Base-by-base conservation (phyloP, 352 stramenopile species). In the Peronospora farinosa region DNA sequence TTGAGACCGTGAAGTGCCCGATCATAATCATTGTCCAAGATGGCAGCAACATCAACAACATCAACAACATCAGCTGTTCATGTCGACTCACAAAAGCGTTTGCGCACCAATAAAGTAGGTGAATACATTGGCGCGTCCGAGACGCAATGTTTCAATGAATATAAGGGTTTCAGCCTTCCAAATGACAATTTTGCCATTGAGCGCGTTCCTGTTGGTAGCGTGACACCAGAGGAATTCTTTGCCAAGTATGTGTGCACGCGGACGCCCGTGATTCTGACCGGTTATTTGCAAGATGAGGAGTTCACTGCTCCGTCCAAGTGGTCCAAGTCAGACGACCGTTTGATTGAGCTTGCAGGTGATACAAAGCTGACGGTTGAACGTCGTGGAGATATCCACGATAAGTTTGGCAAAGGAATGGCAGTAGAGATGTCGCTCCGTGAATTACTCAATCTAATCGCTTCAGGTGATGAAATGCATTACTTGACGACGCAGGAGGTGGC, bases 401-500 rank as follows among this genome's bases (percentile, higher is more conserved):
- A 86, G 42, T 96, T 93, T 59, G 87, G 87, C 1, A 77, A 78
- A 21, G 87, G 86, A n/a, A 75, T 94, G 36, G 77, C 92, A 67
- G 72, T 92, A 40, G 65, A 78, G 36, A 93, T 96, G 81, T 63
- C 54, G 15, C 95, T 95, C 60, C 36, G 59, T 12, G 47, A 89
- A 6, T 74, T 96, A 46, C 54, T 96, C n/a, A 47, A 71, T 17
- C 64, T 94, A 15, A 69, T 96, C 23, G 66, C 70, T 1, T 54
- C 60, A 0, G 69, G 79, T 27, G 83, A 95, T 51, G 72, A 86
- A 31, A 69, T 86, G 47, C 79, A 93, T 51, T 96, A 96, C 63
- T 55, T 96, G 40, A 96, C 85, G 38, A 96, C 87, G 15, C 88
- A 97, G 60, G 84, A 97, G 50, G 74, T 96, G 9, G 69, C 80